Conservation (phyloP, 164 flowering plant genomes). For the Vitis cinerea region DNA sequence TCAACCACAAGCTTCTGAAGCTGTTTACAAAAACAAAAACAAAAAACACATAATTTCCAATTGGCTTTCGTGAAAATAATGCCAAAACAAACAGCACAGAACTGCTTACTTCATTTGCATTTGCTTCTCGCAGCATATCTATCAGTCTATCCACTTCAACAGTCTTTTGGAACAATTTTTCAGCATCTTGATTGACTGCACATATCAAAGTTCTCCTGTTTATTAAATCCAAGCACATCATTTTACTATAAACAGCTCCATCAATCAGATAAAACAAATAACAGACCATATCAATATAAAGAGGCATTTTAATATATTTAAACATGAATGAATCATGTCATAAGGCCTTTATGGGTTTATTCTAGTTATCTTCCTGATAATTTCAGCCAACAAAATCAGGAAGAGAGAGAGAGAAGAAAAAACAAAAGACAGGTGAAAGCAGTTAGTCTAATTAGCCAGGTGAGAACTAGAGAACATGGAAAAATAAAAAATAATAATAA, state of each 20-base stretch:
- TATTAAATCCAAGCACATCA: slow-evolving; percentile 53
- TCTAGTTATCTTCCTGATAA: too few relatives aligned
- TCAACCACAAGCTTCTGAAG: slow-evolving; percentile 84
- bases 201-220: slow-evolving; percentile 86
- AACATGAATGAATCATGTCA: too few relatives aligned
- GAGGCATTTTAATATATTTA: too few relatives aligned
- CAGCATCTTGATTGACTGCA: slow-evolving; percentile 87
- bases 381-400: too few relatives aligned
- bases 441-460: too few relatives aligned
- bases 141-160: slow-evolving; percentile 85
- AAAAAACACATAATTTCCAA: not conserved
- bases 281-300: too few relatives aligned
- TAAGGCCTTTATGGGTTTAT: too few relatives aligned
- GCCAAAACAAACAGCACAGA: not conserved
- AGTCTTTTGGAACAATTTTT: slow-evolving; percentile 73
- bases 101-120: slow-evolving; percentile 64
- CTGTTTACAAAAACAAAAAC: slow-evolving; percentile 35
- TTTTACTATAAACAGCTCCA: slow-evolving; percentile 25
- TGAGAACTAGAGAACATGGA: too few relatives aligned
- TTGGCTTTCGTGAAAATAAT: not conserved
- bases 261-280: not conserved
- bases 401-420: too few relatives aligned
- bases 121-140: slow-evolving; percentile 72
- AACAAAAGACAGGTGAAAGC: too few relatives aligned
- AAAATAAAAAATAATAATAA: too few relatives aligned